A percentile compares a stretch with the other conserved stretches of the same genome.
Evolutionary conservation across 192 early-diverging fungal genomes (phyloP).

Genomic region (Coemansia sp.): DNA sequence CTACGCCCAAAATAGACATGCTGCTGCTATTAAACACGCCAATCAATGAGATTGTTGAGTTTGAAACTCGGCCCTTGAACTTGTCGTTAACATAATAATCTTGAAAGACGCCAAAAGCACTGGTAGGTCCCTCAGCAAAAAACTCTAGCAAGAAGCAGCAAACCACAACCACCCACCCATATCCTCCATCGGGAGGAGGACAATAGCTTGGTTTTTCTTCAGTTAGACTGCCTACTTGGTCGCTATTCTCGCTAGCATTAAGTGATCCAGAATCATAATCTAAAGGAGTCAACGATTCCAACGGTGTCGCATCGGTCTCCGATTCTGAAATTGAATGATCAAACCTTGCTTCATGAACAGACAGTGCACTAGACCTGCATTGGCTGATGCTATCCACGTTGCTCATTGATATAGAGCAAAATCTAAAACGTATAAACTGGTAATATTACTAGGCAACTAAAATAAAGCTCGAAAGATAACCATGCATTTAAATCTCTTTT

Average conservation of each 20-base stretch:
- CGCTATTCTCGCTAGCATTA: conserved; percentile 14
- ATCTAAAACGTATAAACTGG: too few relatives aligned
- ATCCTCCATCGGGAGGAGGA: conserved; percentile 47
- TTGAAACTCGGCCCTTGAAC: conserved; percentile 41
- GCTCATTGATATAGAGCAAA: too few relatives aligned
- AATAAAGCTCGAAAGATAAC: too few relatives aligned
- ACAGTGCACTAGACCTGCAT: too few relatives aligned
- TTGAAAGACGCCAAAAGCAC: conserved; percentile 54
- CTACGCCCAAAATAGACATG: conserved; percentile 45
- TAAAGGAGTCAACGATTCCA: background rate
- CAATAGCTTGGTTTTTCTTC: conserved; percentile 21
- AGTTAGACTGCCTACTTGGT: background rate
- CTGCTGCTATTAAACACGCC: conserved; percentile 43
- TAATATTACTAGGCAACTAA: too few relatives aligned
- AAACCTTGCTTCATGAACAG: too few relatives aligned
- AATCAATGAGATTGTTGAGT: conserved; percentile 49
- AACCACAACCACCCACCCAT: conserved; percentile 52
- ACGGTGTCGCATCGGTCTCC: background rate
- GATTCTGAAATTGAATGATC: conserved; percentile 16
- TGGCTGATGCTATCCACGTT: too few relatives aligned
- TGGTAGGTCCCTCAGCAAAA: conserved; percentile 50
- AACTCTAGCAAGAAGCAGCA: conserved; percentile 51
- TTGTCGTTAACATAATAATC: conserved; percentile 51
- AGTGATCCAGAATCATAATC: conserved; percentile 27
- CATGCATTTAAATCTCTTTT: too few relatives aligned